Percentiles rank a stretch among this genome's conserved stretches.
Conservation (phyloP, 2,329 filamentous ascomycete genomes). For the Curvularia verruculosa region DNA sequence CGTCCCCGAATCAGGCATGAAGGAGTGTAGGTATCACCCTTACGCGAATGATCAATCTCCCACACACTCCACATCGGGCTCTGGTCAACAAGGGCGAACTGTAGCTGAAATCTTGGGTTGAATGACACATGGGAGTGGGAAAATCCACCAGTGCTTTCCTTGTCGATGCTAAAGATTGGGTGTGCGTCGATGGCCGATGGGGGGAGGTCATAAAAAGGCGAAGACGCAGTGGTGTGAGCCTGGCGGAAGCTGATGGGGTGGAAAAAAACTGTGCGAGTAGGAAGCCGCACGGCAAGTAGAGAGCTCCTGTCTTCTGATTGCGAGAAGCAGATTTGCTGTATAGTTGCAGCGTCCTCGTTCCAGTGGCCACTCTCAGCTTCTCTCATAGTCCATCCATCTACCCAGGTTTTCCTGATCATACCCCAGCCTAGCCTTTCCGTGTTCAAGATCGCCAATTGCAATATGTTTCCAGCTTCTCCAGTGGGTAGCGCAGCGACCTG, state of each 20-base stretch:
- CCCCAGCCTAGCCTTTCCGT: constrained; percentile 63
- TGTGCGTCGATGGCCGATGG: constrained; percentile 63
- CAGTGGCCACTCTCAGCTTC: constrained; percentile 60
- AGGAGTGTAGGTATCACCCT: constrained; percentile 40
- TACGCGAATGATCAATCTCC: constrained; percentile 55
- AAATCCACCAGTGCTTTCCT: constrained; percentile 60
- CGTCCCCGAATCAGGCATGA: constrained; percentile 41
- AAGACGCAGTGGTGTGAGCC: constrained; percentile 19
- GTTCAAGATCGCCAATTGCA: constrained; percentile 62
- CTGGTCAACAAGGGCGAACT: constrained; percentile 70
- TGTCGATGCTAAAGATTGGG: constrained; percentile 60
- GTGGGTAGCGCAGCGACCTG: constrained; percentile 46
- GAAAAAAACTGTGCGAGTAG: constrained; percentile 56
- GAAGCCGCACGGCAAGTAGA: constrained; percentile 60
- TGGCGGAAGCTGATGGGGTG: constrained; percentile 38
- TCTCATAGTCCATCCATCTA: constrained; percentile 56
- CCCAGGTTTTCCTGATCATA: constrained; percentile 51
- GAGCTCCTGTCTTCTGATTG: constrained; percentile 49
- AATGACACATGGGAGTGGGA: constrained; percentile 69
- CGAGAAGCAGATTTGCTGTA: constrained; percentile 62
- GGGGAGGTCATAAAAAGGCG: constrained; percentile 32
- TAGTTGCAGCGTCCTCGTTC: constrained; percentile 59
- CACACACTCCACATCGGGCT: constrained; percentile 71
- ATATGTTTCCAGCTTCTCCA: constrained; percentile 64
- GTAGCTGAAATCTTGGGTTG: constrained; percentile 65